Percentiles rank a stretch among this genome's conserved stretches.
These are phyloP conservation scores for Mycosphaerelloides madeirae DNA, from an alignment of 2,329 filamentous ascomycete genomes.

Conservation along the genomic window DNA sequence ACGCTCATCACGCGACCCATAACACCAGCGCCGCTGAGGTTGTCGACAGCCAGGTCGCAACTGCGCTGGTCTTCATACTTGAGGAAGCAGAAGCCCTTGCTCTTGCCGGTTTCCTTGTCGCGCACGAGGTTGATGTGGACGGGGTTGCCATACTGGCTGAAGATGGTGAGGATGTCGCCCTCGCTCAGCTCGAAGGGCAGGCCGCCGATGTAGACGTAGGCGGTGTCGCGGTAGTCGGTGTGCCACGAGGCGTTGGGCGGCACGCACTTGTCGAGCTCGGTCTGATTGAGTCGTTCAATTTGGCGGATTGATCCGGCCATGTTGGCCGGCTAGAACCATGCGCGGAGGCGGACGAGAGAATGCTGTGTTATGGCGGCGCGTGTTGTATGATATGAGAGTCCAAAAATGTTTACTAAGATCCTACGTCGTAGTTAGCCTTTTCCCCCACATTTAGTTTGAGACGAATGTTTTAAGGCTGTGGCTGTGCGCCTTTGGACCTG, in stretches of 20 bases:
- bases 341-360: too few relatives aligned
- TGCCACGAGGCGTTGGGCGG: constrained; percentile 90
- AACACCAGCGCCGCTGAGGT: constrained; percentile 80
- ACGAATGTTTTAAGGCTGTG: too few relatives aligned
- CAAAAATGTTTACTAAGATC: too few relatives aligned
- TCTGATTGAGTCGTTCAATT: constrained; percentile 88
- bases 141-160: constrained; percentile 94
- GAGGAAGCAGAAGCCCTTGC: constrained; percentile 87
- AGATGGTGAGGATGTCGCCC: constrained; percentile 92
- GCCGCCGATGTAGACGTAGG: constrained; percentile 93
- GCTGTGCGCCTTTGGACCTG: too few relatives aligned
- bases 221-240: constrained; percentile 94
- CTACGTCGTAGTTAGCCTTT: too few relatives aligned
- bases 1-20: constrained; percentile 76
- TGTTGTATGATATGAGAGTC: too few relatives aligned
- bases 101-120: constrained; percentile 95
- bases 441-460: too few relatives aligned
- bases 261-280: constrained; percentile 85
- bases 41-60: constrained; percentile 93
- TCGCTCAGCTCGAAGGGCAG: constrained; percentile 89
- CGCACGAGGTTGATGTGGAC: constrained; percentile 87
- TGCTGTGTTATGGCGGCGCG: too few relatives aligned
- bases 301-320: constrained; percentile 87
- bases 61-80: constrained; percentile 98
- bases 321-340: too few relatives aligned